Evolutionary conservation across 306 rosid species (phyloP).

Genomic region (Geum urbanum): DNA sequence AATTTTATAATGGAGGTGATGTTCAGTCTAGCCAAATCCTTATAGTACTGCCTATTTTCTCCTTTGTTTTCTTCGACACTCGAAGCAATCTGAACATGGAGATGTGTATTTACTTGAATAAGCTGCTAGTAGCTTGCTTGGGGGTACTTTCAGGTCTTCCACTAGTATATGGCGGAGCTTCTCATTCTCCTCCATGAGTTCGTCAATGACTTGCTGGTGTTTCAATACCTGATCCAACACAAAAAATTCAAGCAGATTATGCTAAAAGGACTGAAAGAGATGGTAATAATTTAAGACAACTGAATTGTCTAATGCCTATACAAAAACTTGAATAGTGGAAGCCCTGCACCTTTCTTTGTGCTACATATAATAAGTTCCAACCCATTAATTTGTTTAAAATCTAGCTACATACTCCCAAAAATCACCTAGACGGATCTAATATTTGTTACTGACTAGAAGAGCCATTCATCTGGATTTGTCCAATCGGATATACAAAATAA

Average conservation of each 20-base stretch:
- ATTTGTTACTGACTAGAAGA: background rate
- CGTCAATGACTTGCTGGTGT: slow-evolving; percentile 86
- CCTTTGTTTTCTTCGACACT: slow-evolving; percentile 79
- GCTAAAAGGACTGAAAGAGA: background rate
- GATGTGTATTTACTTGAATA: slow-evolving; percentile 43
- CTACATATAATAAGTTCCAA: background rate
- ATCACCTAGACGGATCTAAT: background rate
- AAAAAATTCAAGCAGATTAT: background rate
- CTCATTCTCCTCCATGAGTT: slow-evolving; percentile 77
- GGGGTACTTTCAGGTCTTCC: slow-evolving; percentile 76
- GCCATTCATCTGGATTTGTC: background rate
- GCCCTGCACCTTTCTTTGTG: background rate
- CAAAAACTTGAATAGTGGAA: background rate
- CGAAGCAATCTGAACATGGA: slow-evolving; percentile 67
- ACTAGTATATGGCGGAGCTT: slow-evolving; percentile 72
- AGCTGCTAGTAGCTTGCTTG: slow-evolving; percentile 56
- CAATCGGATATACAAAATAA: background rate
- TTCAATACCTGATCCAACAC: slow-evolving; percentile 56
- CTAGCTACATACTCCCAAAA: background rate
- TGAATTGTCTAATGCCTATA: background rate
- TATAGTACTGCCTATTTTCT: slow-evolving; percentile 36
- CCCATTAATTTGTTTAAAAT: background rate
- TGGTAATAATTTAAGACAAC: background rate
- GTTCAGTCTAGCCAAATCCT: slow-evolving; percentile 1
- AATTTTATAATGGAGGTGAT: slow-evolving; percentile 17